A percentile compares a stretch with the other conserved stretches of the same genome.
These are phyloP conservation scores for Zelonia costaricensis DNA, from an alignment of 208 protist species.

Conservation along the genomic window DNA sequence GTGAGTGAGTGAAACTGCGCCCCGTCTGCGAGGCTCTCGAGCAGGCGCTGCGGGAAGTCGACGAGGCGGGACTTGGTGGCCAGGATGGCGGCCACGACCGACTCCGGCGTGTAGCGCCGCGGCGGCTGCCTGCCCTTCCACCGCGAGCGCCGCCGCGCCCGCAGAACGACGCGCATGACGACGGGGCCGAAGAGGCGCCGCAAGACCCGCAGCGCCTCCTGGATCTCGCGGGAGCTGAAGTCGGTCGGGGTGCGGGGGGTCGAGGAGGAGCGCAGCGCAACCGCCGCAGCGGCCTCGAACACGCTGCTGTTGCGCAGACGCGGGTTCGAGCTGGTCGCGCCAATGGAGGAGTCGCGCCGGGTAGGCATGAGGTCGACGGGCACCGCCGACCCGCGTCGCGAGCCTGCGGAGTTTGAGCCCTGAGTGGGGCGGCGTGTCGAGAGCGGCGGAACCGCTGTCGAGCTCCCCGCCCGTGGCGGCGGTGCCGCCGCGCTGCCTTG, in stretches of 20 bases:
- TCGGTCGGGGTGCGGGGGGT: conserved; percentile 18
- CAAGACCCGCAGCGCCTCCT: conserved; percentile 48
- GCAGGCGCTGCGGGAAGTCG: conserved; percentile 61
- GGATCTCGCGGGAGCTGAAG: conserved; percentile 40
- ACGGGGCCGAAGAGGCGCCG: conserved; percentile 58
- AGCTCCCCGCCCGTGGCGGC: neutral
- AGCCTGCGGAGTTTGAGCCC: neutral
- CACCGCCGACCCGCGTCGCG: conserved; percentile 1
- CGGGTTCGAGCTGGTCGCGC: conserved; percentile 53
- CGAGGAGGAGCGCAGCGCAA: conserved; percentile 19
- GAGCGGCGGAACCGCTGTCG: conserved; percentile 2
- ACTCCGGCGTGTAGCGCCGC: conserved; percentile 59
- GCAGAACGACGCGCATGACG: conserved; percentile 43
- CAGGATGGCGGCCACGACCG: conserved; percentile 62
- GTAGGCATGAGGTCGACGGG: conserved; percentile 25
- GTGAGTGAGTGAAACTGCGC: conserved; percentile 55
- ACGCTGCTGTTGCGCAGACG: conserved; percentile 41
- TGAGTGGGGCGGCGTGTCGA: conserved; percentile 1
- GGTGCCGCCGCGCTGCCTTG: neutral
- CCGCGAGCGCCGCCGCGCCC: conserved; percentile 32
- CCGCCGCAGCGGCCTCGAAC: conserved; percentile 31
- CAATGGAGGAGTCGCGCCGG: conserved; percentile 59
- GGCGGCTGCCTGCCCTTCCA: conserved; percentile 50
- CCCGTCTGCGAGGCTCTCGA: conserved; percentile 52
- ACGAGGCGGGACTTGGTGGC: conserved; percentile 56